Percentiles rank a stretch among this genome's conserved stretches.
Conservation (phyloP, 139 green algal genomes). For the Chlamydomonas applanata region DNA sequence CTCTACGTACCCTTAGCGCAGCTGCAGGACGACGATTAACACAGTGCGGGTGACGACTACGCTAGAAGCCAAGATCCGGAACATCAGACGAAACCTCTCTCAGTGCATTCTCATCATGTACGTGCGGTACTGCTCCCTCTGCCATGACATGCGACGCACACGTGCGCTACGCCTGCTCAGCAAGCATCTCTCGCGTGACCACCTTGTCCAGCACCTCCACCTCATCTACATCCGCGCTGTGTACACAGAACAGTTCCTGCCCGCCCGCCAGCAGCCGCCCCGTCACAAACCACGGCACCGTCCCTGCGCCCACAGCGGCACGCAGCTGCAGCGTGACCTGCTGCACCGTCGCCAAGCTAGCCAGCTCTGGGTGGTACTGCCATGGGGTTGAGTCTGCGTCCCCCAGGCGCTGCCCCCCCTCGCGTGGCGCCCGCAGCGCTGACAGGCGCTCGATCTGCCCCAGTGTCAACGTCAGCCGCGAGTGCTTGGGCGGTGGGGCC, state of each 20-base stretch:
- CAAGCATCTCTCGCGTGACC: too few relatives aligned
- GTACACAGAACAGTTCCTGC: background rate
- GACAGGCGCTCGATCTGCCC: slow-evolving; percentile 4
- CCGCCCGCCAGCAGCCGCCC: background rate
- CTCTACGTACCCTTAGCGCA: too few relatives aligned
- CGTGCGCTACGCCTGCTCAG: too few relatives aligned
- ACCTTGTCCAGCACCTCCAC: background rate
- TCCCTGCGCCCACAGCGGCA: background rate
- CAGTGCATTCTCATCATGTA: too few relatives aligned
- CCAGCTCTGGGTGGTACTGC: slow-evolving; percentile 2
- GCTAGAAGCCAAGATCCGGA: too few relatives aligned
- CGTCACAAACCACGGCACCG: background rate
- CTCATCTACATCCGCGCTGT: slow-evolving; percentile 1
- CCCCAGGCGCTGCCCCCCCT: background rate
- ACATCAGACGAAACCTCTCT: too few relatives aligned
- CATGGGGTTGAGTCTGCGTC: slow-evolving; percentile 1
- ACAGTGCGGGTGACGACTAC: too few relatives aligned
- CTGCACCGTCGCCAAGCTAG: background rate
- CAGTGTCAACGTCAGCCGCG: background rate
- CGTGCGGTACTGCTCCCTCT: too few relatives aligned
- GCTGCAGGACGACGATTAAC: too few relatives aligned
- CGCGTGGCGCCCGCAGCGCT: background rate
- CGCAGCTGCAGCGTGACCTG: slow-evolving; percentile 7
- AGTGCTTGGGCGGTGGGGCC: background rate
- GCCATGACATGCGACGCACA: too few relatives aligned